A percentile compares a stretch with the other conserved stretches of the same genome.
Evolutionary conservation across 2,329 filamentous ascomycete species (phyloP).

Genomic region (Trichoderma guizhouense): DNA sequence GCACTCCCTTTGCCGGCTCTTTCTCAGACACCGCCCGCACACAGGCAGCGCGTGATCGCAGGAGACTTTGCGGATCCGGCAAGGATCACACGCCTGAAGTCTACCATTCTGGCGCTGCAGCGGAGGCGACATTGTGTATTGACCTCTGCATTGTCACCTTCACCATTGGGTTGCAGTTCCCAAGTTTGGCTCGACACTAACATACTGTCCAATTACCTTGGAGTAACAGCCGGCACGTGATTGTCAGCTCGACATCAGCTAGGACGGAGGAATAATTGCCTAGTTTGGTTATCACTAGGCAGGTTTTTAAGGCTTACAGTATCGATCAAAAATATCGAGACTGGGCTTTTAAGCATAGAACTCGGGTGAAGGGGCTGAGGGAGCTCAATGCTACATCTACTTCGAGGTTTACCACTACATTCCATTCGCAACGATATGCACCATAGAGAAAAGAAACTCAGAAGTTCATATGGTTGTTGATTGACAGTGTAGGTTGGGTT

Average conservation of each 20-base stretch:
- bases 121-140: not conserved
- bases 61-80: not conserved
- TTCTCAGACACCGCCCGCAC: not conserved
- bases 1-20: not conserved
- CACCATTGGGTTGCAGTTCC: not conserved
- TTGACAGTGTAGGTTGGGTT: not conserved
- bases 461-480: not conserved
- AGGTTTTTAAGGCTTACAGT: not conserved
- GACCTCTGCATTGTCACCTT: not conserved
- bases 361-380: not conserved
- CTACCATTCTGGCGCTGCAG: not conserved
- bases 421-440: not conserved
- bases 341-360: not conserved
- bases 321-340: not conserved
- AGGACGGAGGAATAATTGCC: not conserved
- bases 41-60: not conserved
- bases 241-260: not conserved
- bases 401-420: not conserved
- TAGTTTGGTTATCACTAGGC: not conserved
- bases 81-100: not conserved
- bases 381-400: not conserved
- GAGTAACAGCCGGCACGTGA: not conserved
- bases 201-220: not conserved
- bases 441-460: not conserved
- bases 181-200: not conserved